Conservation (phyloP, 2,329 filamentous ascomycete genomes). For the Ceratocystis cubensis region DNA sequence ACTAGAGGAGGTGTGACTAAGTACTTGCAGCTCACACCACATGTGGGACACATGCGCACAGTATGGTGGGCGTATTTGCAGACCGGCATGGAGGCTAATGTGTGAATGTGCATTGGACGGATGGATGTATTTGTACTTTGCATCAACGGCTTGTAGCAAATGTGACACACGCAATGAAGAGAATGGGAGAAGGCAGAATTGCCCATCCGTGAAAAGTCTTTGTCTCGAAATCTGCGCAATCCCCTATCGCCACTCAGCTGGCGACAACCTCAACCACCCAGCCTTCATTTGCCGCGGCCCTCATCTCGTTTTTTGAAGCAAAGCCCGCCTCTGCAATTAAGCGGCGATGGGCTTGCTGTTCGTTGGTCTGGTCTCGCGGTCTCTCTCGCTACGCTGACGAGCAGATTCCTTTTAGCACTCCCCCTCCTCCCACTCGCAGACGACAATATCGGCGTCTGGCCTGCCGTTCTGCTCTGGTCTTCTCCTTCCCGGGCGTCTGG, state of each 20-base stretch:
- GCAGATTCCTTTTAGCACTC: neutral
- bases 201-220: neutral
- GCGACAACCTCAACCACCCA: neutral
- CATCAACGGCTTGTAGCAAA: neutral
- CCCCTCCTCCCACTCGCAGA: neutral
- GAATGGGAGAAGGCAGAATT: neutral
- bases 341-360: neutral
- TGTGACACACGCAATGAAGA: neutral
- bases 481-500: neutral
- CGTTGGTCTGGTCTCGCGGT: neutral
- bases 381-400: neutral
- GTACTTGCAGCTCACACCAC: neutral
- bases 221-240: neutral
- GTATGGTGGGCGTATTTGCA: neutral
- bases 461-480: neutral
- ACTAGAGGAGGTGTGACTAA: neutral
- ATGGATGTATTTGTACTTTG: neutral
- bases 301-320: conserved; percentile 1
- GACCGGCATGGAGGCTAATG: too few species aligned
- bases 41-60: neutral
- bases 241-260: neutral
- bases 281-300: neutral
- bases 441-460: neutral
- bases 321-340: neutral
- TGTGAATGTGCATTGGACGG: neutral